A percentile compares a stretch with the other conserved stretches of the same genome.
Evolutionary conservation across 2,329 filamentous ascomycete species (phyloP).

Genomic region (Arachnomyces sp.): DNA sequence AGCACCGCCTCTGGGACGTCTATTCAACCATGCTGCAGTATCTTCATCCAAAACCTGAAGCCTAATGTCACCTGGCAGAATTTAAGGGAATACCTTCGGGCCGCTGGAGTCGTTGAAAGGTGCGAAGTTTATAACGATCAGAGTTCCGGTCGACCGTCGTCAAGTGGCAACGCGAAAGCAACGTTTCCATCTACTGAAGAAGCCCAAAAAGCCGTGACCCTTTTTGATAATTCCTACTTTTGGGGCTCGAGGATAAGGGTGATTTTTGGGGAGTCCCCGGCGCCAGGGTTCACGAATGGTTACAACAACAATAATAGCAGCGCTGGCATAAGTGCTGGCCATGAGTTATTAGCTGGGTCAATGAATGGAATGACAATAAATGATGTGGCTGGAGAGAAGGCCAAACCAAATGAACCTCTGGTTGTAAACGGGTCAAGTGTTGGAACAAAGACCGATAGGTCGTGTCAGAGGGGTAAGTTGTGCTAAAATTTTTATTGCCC

Average conservation of each 20-base stretch:
- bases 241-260: constrained; percentile 28
- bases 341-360: not conserved
- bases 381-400: not conserved
- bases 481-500: no score
- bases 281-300: not conserved
- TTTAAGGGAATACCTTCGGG: constrained; percentile 22
- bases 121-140: constrained; percentile 24
- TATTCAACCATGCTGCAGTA: constrained; percentile 8
- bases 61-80: constrained; percentile 21
- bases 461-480: not conserved
- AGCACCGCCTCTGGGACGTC: not conserved
- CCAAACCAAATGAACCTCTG: constrained; percentile 21
- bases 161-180: constrained; percentile 21
- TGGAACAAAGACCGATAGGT: constrained; percentile 12
- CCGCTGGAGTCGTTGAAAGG: constrained; percentile 23
- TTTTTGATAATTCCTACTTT: constrained; percentile 28
- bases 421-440: constrained; percentile 28
- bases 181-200: constrained; percentile 28
- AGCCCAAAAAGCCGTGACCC: constrained; percentile 25
- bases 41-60: constrained; percentile 23
- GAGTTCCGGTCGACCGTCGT: constrained; percentile 12
- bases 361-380: not conserved
- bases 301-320: not conserved
- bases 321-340: not conserved
- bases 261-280: constrained; percentile 19